phyloP scores from a whole-genome alignment of 2,329 filamentous ascomycete species.

The Coleophoma crateriformis region DNA sequence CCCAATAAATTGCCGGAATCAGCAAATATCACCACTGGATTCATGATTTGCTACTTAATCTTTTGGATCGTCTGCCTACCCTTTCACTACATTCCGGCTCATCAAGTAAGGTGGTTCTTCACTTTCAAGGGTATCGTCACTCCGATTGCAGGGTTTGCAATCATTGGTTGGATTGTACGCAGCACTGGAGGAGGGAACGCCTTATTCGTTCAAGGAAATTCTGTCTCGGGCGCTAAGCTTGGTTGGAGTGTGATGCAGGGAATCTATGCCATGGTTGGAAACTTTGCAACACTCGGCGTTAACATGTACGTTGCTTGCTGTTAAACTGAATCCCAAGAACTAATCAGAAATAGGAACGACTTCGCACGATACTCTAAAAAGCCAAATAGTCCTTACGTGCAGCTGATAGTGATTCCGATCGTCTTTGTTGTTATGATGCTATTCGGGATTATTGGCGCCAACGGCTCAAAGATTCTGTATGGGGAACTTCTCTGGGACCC shows the following conservation, averaged over 20 bases:
- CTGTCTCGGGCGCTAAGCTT: conserved; percentile 1
- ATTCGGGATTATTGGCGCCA: conserved; percentile 41
- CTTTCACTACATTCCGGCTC: conserved; percentile 41
- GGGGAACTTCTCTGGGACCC: conserved; percentile 11
- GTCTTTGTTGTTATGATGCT: conserved; percentile 27
- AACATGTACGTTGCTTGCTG: neutral
- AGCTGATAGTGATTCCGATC: conserved; percentile 10
- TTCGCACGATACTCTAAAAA: conserved; percentile 17
- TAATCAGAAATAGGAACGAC: conserved; percentile 11
- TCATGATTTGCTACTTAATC: conserved; percentile 47
- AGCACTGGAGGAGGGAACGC: conserved; percentile 4
- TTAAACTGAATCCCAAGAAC: no score
- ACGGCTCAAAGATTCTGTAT: conserved; percentile 40
- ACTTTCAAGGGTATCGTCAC: conserved; percentile 35
- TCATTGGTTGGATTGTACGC: conserved; percentile 8
- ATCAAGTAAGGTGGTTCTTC: conserved; percentile 42
- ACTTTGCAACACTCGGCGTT: conserved; percentile 12
- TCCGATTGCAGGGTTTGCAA: conserved; percentile 9
- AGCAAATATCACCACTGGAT: conserved; percentile 45
- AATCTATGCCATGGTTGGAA: conserved; percentile 21
- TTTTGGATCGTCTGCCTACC: conserved; percentile 8
- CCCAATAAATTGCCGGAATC: conserved; percentile 41
- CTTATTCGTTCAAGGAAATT: conserved; percentile 5
- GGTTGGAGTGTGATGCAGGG: conserved; percentile 22
- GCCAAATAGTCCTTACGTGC: conserved; percentile 7